Evolutionary conservation across 2,329 filamentous ascomycete species (phyloP).

Genomic region (Davidsoniella virescens): DNA sequence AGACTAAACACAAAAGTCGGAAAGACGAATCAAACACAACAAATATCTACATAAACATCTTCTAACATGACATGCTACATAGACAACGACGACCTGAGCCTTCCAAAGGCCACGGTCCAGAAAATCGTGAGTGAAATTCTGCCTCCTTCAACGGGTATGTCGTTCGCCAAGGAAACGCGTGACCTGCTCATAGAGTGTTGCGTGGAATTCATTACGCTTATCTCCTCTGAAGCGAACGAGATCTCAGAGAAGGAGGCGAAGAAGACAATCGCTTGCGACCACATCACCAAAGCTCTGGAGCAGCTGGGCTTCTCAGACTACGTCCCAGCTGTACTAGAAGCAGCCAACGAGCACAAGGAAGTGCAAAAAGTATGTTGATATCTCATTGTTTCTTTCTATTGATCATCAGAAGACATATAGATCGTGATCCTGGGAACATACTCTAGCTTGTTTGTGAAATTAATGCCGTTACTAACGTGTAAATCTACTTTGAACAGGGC

Average conservation of each 20-base stretch:
- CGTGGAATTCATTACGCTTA: slow-evolving; percentile 95
- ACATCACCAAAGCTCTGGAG: slow-evolving; percentile 87
- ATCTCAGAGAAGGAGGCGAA: slow-evolving; percentile 98
- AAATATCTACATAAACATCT: slow-evolving; percentile 19
- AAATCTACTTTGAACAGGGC: slow-evolving; percentile 49
- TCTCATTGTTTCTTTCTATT: too few relatives aligned
- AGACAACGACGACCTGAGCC: slow-evolving; percentile 47
- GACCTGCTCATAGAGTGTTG: slow-evolving; percentile 96
- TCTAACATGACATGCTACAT: background rate
- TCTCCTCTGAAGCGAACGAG: slow-evolving; percentile 97
- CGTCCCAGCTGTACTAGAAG: slow-evolving; percentile 70
- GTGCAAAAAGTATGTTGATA: slow-evolving; percentile 56
- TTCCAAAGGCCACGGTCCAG: slow-evolving; percentile 54
- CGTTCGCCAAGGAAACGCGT: slow-evolving; percentile 87
- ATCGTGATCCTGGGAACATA: background rate
- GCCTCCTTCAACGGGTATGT: slow-evolving; percentile 54
- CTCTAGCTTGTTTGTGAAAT: too few relatives aligned
- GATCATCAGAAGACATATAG: background rate
- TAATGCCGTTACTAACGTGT: background rate
- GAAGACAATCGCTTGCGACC: slow-evolving; percentile 96
- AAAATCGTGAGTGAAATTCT: slow-evolving; percentile 92
- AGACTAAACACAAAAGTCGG: too few relatives aligned
- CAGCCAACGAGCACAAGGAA: slow-evolving; percentile 83
- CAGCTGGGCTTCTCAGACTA: slow-evolving; percentile 89
- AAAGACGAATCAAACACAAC: background rate